phyloP scores from a whole-genome alignment of 2,329 filamentous ascomycete species.

The Dactylonectria macrodidyma region DNA sequence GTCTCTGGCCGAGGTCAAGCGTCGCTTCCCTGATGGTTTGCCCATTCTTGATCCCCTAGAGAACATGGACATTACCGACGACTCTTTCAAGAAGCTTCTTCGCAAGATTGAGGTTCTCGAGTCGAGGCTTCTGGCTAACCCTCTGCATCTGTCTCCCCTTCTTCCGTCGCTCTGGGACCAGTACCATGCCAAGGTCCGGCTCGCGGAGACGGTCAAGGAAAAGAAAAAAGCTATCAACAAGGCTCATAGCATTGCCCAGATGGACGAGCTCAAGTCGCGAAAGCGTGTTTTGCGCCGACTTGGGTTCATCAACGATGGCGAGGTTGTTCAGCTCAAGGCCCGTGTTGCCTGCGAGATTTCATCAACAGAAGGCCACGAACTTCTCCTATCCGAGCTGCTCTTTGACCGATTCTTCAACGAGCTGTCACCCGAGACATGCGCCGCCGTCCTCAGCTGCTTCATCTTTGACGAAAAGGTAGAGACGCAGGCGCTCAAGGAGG shows the following conservation, averaged over 20 bases:
- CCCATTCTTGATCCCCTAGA: constrained; percentile 93
- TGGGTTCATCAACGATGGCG: constrained; percentile 94
- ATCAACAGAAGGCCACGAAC: constrained; percentile 89
- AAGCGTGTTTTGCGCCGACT: constrained; percentile 95
- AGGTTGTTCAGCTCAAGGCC: constrained; percentile 97
- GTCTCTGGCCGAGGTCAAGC: constrained; percentile 82
- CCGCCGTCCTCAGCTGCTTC: constrained; percentile 90
- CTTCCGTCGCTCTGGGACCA: constrained; percentile 89
- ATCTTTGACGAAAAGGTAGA: constrained; percentile 98
- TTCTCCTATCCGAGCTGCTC: constrained; percentile 91
- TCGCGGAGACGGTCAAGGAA: constrained; percentile 85
- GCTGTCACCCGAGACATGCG: constrained; percentile 87
- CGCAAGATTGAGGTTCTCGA: constrained; percentile 98
- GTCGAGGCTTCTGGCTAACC: constrained; percentile 88
- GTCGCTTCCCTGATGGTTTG: constrained; percentile 92
- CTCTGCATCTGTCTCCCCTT: constrained; percentile 90
- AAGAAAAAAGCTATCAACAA: constrained; percentile 89
- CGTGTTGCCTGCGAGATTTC: constrained; percentile 98
- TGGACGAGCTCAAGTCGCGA: constrained; percentile 95
- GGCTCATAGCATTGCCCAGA: constrained; percentile 89
- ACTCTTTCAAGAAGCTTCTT: constrained; percentile 92
- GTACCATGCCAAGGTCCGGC: constrained; percentile 84
- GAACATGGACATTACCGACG: constrained; percentile 95
- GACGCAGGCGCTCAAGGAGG: constrained; percentile 82
- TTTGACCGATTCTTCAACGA: constrained; percentile 99